phyloP scores from a whole-genome alignment of 495 filamentous ascomycete genomes.

The Penicillium taxi region DNA sequence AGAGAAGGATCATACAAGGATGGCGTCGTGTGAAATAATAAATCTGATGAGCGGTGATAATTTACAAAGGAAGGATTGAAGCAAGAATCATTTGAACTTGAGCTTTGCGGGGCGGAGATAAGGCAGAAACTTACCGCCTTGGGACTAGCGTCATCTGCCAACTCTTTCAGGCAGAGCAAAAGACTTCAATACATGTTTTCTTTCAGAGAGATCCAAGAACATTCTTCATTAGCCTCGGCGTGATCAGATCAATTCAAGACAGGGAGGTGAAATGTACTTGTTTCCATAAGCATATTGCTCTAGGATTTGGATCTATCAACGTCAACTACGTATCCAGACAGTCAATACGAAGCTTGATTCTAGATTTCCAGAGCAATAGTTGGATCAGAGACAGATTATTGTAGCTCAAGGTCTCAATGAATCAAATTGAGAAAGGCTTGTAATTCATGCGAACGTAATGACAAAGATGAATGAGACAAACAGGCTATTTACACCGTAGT shows the following conservation, averaged over 20 bases:
- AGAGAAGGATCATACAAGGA: too few species aligned
- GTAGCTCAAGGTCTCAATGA: slow-evolving; percentile 15
- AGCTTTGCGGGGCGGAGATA: slow-evolving; percentile 13
- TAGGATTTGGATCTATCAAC: too few species aligned
- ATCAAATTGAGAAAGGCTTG: slow-evolving; percentile 10
- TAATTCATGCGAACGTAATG: slow-evolving; percentile 4
- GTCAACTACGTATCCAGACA: too few species aligned
- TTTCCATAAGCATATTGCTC: too few species aligned
- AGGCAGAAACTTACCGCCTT: slow-evolving; percentile 17
- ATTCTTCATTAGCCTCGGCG: too few species aligned
- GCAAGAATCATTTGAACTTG: slow-evolving; percentile 16
- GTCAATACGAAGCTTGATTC: too few species aligned
- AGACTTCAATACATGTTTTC: too few species aligned
- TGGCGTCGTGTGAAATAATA: too few species aligned
- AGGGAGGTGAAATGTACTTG: too few species aligned
- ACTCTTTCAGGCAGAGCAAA: too few species aligned
- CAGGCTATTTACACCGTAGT: slow-evolving; percentile 29
- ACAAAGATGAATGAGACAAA: background rate
- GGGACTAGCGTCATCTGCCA: slow-evolving; percentile 26
- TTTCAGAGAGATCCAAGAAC: too few species aligned
- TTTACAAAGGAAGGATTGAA: background rate
- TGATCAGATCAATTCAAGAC: too few species aligned
- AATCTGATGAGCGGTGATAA: background rate
- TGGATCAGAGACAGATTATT: slow-evolving; percentile 1
- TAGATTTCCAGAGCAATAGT: background rate